Conservation (phyloP, 305 asterid species). For the Fraxinus velutina region DNA sequence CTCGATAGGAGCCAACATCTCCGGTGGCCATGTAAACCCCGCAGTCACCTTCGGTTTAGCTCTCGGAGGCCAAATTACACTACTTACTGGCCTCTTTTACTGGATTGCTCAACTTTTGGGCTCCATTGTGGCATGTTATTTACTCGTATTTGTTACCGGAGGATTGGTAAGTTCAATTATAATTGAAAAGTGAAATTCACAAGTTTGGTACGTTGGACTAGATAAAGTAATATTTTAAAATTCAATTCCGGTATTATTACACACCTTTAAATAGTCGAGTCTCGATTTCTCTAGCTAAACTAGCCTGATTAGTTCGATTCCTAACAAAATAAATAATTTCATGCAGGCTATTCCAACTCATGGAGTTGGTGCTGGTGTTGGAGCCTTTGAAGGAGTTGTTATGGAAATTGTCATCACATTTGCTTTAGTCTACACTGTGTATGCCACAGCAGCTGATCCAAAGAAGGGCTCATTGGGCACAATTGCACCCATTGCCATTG, state of each 20-base stretch:
- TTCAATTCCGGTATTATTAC: not conserved
- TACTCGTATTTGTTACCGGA: conserved; percentile 67
- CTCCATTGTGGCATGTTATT: conserved; percentile 52
- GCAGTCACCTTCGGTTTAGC: conserved; percentile 84
- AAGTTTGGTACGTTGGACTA: not conserved
- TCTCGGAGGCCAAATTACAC: conserved; percentile 74
- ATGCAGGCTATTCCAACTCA: conserved; percentile 65
- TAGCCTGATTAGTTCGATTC: not conserved
- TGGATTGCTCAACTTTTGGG: conserved; percentile 79
- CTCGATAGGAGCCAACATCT: conserved; percentile 72
- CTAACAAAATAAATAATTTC: not conserved
- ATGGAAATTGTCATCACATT: conserved; percentile 74
- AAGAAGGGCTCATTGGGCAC: conserved; percentile 76
- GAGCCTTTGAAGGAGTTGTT: conserved; percentile 58
- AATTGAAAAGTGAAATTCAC: not conserved
- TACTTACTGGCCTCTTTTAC: conserved; percentile 70
- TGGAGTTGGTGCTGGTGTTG: conserved; percentile 52
- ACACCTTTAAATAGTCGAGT: not conserved
- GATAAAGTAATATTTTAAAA: not conserved
- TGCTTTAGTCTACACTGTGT: conserved; percentile 78
- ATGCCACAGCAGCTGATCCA: conserved; percentile 81
- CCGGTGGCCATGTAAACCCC: conserved; percentile 94
- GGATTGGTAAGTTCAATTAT: conserved; percentile 46
- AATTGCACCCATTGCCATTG: conserved; percentile 81
- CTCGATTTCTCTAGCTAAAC: not conserved